Evolutionary conservation across 257 asterid genomes (phyloP).

Genomic region (Petrea volubilis): DNA sequence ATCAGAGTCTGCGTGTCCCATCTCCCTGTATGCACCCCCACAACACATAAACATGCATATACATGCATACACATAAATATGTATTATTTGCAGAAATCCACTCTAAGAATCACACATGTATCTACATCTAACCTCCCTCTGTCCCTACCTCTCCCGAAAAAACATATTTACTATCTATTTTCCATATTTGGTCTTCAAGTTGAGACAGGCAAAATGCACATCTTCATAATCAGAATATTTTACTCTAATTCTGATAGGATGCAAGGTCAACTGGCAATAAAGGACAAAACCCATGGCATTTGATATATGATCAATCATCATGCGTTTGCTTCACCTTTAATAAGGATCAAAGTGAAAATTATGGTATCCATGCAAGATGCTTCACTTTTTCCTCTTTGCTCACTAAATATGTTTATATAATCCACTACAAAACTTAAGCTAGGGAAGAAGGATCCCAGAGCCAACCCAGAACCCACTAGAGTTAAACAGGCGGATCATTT

Average conservation of each 20-base stretch:
- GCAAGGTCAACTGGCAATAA: not conserved
- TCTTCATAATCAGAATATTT: not conserved
- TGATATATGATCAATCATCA: not conserved
- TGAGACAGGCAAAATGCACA: not conserved
- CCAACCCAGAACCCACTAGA: not conserved
- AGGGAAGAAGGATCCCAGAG: not conserved
- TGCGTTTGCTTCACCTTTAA: not conserved
- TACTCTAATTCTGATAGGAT: not conserved
- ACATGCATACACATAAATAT: not conserved
- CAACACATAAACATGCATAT: not conserved
- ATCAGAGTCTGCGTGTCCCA: not conserved
- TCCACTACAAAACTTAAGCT: not conserved
- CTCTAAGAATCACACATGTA: not conserved
- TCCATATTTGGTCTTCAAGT: not conserved
- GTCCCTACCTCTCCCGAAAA: not conserved
- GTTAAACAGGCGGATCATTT: not conserved
- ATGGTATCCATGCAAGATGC: not conserved
- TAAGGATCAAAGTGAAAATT: not conserved
- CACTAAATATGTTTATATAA: not conserved
- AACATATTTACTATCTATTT: not conserved
- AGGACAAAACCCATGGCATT: not conserved
- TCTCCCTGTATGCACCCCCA: not conserved
- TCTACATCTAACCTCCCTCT: not conserved
- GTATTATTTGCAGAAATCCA: no score
- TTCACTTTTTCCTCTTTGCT: not conserved